Evolutionary conservation across 164 flowering plant species (phyloP), one percentile per base, ranked within the genome.

Genomic region (Sextonia rubra): DNA sequence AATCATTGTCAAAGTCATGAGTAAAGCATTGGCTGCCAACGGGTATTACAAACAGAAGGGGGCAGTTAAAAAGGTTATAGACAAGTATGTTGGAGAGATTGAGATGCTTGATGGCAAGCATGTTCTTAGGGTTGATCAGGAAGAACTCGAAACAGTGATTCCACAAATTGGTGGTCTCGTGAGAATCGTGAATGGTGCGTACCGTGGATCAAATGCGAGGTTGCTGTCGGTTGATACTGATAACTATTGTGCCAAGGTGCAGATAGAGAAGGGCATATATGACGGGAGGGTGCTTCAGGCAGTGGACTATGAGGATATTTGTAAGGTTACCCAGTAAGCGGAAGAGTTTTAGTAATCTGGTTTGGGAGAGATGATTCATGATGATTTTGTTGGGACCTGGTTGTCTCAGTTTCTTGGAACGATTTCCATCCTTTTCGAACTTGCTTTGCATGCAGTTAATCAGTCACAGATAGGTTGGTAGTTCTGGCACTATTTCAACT

Each of bases 21-120:
- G 94, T 73, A 89, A 85, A 70, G 86, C 81, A 0, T 79, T 93
- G 83, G 90, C 84, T 0, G 86, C 85, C 17, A 91, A 89, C 70
- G 97, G 96, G 26, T 91, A 93, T 73, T 90, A 87, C 73, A 91
- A 91, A 85, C 92, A 91, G 74, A 93, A 93, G 76, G 98, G 97
- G 15, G 77, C 84, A 65, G 90, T 90, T 37, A 66, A 76, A 55
- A 90, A 86, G 76, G 97, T 89, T 79, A 86, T 88, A 12, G 98
- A 93, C 71, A 88, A 83, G 77, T 91, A 90, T 80, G 91, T 86
- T 62, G 98, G 93, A 61, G 97, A 93, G 72, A 86, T 93, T 76
- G 89, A 89, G 75, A 90, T 93, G 92, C 80, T 90, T 65, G 90
- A 90, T 27, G 87, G 68, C 74, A 89, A 89, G 77, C 96, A 93